phyloP scores from a whole-genome alignment of 257 asterid species.

The Leptodermis oblonga region DNA sequence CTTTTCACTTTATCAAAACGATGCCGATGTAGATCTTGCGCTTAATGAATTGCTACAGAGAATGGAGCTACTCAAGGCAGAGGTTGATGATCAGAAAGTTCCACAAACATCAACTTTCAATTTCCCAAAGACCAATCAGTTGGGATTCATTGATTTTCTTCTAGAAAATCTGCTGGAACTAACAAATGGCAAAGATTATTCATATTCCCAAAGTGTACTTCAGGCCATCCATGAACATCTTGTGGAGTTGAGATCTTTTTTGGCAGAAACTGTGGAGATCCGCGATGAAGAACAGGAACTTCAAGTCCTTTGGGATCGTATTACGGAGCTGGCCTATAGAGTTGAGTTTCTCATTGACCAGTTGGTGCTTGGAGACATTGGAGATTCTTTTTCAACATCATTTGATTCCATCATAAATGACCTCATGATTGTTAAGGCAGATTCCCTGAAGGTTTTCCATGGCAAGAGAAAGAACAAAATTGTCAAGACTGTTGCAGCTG shows the following conservation, averaged over 20 bases:
- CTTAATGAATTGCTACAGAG: neutral
- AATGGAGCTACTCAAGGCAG: neutral
- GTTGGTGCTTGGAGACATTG: too few relatives aligned
- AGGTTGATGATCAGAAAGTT: neutral
- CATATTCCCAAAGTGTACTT: neutral
- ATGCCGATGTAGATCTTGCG: neutral
- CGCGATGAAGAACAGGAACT: too few relatives aligned
- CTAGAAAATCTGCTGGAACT: slow-evolving; percentile 4
- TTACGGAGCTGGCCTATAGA: too few relatives aligned
- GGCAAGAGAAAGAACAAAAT: neutral
- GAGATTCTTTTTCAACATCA: too few relatives aligned
- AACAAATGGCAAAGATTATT: too few relatives aligned
- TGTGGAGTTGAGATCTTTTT: too few relatives aligned
- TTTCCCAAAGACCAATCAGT: slow-evolving; percentile 2
- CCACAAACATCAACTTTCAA: neutral
- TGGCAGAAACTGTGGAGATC: too few relatives aligned
- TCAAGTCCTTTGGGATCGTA: too few relatives aligned
- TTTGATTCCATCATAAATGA: neutral
- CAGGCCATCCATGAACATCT: neutral
- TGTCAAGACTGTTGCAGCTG: neutral
- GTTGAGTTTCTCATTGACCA: too few relatives aligned
- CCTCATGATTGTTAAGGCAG: neutral
- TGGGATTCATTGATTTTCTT: slow-evolving; percentile 3
- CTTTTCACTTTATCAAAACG: neutral
- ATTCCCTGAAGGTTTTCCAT: neutral